Base-by-base conservation (phyloP, 2,329 filamentous ascomycete genomes). In the Fusarium sp. region DNA sequence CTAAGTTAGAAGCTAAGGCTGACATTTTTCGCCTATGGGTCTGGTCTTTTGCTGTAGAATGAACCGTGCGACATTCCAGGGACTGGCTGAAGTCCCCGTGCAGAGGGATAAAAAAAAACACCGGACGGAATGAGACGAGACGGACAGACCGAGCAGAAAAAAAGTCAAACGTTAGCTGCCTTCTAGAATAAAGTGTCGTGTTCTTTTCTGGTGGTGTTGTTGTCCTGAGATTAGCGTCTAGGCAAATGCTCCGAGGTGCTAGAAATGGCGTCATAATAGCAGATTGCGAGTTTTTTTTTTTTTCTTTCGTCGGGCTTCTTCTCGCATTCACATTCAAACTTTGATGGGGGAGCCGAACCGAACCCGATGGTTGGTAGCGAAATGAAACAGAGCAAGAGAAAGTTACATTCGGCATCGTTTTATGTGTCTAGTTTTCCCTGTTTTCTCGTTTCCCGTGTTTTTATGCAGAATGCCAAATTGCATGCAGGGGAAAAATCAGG, bases 401-500 rank as follows among this genome's bases (percentile, higher is more conserved):
- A 53, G 49, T 53, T 21, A 42, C 49, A 53, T 28, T 53, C 23
- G n/a, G 23, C 23, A 41, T 53, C 30, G 34, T 41, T 53, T 28
- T 51, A 37, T 58, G 58, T 46, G 28, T 41, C 13, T 13, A 25
- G 20, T 25, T 53, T 54, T 54, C 40, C 46, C 28, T 60, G 45
- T 54, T 60, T 43, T 59, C 42, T 51, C 37, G n/a, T 30, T 50
- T 34, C 27, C 47, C 32, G 25, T 47, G 21, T 63, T 63, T 63
- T 55, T 55, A 32, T 34, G 34, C 47, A 41, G 28, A 30, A 59
- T 37, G 47, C 28, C 28, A 30, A 37, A 46, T 66, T 66, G 61
- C 55, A 66, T 66, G 61, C 63, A 66, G 62, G 63, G 41, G 47
- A 18, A 46, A 58, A 60, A 66, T 61, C 63, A 66, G 55, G 63